These are phyloP conservation scores for Pseudogymnoascus sp. DNA, from an alignment of 2,329 filamentous ascomycete species.

Conservation along the genomic window DNA sequence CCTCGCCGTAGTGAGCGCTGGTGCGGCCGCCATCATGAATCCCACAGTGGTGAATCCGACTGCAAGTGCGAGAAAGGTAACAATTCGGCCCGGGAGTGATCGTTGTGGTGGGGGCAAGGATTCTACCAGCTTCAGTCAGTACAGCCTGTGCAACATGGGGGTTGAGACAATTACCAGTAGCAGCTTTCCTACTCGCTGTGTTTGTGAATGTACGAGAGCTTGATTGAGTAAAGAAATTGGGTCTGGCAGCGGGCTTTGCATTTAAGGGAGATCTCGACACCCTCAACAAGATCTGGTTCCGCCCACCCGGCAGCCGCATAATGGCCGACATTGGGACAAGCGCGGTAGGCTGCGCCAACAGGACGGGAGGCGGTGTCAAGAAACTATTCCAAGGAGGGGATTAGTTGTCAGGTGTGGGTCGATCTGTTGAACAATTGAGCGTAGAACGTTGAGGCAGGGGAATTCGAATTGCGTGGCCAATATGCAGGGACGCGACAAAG, in stretches of 20 bases:
- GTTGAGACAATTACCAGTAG: background rate
- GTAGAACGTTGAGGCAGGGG: constrained; percentile 1
- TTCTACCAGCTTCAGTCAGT: constrained; percentile 3
- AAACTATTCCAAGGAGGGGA: background rate
- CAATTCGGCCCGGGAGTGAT: constrained; percentile 38
- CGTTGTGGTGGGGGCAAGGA: constrained; percentile 22
- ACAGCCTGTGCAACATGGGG: background rate
- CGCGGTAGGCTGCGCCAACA: background rate
- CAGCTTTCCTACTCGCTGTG: background rate
- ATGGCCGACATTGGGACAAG: background rate
- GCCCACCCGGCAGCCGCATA: background rate
- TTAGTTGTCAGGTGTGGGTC: background rate
- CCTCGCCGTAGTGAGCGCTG: constrained; percentile 42
- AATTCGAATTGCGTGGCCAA: constrained; percentile 1
- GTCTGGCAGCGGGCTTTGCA: background rate
- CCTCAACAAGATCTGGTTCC: background rate
- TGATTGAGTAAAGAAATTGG: background rate
- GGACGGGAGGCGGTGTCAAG: background rate
- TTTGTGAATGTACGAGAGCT: constrained; percentile 1
- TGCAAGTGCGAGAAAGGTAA: constrained; percentile 40
- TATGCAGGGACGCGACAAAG: background rate
- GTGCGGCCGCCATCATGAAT: constrained; percentile 50
- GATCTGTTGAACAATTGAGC: background rate
- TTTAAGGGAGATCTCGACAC: background rate
- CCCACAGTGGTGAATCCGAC: constrained; percentile 43